phyloP scores from a whole-genome alignment of 2,329 filamentous ascomycete genomes.

The Beauveria caledonica region DNA sequence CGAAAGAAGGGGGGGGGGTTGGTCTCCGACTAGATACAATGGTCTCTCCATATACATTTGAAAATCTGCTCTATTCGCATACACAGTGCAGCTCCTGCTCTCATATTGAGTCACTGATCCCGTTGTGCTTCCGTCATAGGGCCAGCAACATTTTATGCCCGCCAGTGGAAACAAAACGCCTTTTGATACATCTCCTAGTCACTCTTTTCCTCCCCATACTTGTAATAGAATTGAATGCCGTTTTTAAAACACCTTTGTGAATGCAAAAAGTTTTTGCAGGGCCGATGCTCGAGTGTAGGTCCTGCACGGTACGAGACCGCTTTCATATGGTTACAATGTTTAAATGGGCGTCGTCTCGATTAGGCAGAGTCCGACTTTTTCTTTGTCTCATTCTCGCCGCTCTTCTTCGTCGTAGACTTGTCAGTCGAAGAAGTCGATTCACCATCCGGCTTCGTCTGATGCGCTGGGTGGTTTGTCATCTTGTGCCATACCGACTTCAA shows the following conservation, averaged over 20 bases:
- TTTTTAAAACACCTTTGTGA: conserved; percentile 11
- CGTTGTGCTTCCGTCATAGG: neutral
- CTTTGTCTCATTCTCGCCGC: conserved; percentile 19
- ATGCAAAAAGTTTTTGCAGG: conserved; percentile 2
- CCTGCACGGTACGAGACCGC: neutral
- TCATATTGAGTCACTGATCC: neutral
- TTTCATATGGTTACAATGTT: conserved; percentile 7
- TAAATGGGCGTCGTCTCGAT: neutral
- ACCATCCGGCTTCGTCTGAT: conserved; percentile 32
- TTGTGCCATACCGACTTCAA: conserved; percentile 91
- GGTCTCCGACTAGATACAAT: conserved; percentile 6
- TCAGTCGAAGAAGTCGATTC: conserved; percentile 16
- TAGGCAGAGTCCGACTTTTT: conserved; percentile 4
- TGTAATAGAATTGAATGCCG: neutral
- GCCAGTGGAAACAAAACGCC: conserved; percentile 6
- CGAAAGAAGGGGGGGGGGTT: neutral
- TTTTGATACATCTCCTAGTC: neutral
- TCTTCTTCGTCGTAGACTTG: conserved; percentile 13
- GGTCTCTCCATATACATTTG: conserved; percentile 8
- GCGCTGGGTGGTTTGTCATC: conserved; percentile 66
- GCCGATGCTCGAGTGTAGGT: neutral
- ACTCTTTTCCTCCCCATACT: neutral
- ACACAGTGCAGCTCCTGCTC: neutral
- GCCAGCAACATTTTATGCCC: neutral
- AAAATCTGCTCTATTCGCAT: conserved; percentile 3